Conservation (phyloP, 805 yeast genomes). For the Maudiozyma barnettii region DNA sequence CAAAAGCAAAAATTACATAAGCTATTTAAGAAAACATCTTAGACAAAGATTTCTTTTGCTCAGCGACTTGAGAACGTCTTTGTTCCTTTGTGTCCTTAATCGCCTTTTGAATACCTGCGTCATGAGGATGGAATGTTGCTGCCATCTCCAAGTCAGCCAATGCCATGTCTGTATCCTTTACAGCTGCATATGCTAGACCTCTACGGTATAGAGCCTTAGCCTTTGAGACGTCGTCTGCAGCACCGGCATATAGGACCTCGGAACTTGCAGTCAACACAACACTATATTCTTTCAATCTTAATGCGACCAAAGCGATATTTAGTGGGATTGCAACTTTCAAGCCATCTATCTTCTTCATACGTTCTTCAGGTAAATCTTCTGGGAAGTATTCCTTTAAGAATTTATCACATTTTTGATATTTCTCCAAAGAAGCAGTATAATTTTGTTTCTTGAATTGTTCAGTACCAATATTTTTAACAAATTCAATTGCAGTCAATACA, state of each 20-base stretch:
- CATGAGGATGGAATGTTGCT: slow-evolving; percentile 51
- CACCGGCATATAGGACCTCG: slow-evolving; percentile 54
- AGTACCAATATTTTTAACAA: slow-evolving; percentile 72
- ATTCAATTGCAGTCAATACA: slow-evolving; percentile 55
- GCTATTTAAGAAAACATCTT: slow-evolving; percentile 43
- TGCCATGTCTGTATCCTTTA: slow-evolving; percentile 65
- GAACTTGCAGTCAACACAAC: slow-evolving; percentile 52
- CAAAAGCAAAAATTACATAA: neutral
- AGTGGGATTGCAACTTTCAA: slow-evolving; percentile 56
- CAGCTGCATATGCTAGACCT: slow-evolving; percentile 58
- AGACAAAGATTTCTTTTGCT: slow-evolving; percentile 65
- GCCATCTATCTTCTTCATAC: slow-evolving; percentile 39
- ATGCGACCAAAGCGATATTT: slow-evolving; percentile 65
- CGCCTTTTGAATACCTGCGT: slow-evolving; percentile 60
- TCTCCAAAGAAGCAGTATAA: slow-evolving; percentile 44
- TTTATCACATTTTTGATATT: slow-evolving; percentile 63
- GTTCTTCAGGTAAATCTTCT: slow-evolving; percentile 39
- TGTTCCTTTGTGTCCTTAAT: slow-evolving; percentile 47
- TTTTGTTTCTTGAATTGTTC: slow-evolving; percentile 59
- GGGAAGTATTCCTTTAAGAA: slow-evolving; percentile 70
- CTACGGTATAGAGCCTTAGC: slow-evolving; percentile 85
- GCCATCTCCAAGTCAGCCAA: slow-evolving; percentile 59
- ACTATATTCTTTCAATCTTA: slow-evolving; percentile 49
- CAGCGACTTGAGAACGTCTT: slow-evolving; percentile 46
- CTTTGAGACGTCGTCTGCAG: slow-evolving; percentile 51